Evolutionary conservation across 768 basidiomycete species (phyloP).

Genomic region (Multifurca ochricompacta): DNA sequence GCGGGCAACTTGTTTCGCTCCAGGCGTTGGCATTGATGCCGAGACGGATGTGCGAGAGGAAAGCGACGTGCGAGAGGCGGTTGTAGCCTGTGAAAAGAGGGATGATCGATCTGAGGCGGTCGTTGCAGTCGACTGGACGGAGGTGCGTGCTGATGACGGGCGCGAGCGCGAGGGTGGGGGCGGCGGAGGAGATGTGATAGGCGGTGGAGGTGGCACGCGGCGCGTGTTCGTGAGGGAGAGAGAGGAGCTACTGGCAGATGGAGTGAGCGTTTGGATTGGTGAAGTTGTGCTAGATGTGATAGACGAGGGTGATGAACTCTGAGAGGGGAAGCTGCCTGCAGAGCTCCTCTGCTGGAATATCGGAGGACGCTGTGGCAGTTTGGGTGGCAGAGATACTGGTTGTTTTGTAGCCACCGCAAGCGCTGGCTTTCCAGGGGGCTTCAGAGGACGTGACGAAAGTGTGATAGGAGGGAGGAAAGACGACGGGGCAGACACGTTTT

Average conservation of each 20-base stretch:
- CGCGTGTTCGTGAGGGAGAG: conserved; percentile 6
- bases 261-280: neutral
- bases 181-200: neutral
- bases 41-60: conserved; percentile 20
- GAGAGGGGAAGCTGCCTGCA: conserved; percentile 13
- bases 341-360: neutral
- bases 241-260: conserved; percentile 1
- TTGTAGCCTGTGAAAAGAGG: conserved; percentile 37
- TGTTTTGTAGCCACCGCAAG: neutral
- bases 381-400: conserved; percentile 8
- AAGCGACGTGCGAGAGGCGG: conserved; percentile 37
- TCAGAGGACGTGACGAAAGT: conserved; percentile 21
- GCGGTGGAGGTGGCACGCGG: conserved; percentile 3
- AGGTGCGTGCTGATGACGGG: conserved; percentile 27
- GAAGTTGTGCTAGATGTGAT: conserved; percentile 41
- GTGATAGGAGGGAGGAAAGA: conserved; percentile 32
- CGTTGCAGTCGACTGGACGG: conserved; percentile 28
- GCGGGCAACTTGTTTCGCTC: conserved; percentile 21
- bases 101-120: conserved; percentile 20
- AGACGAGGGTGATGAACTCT: conserved; percentile 4
- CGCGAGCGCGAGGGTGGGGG: conserved; percentile 13
- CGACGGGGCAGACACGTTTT: conserved; percentile 50
- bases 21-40: neutral
- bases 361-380: conserved; percentile 18
- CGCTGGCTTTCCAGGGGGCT: conserved; percentile 22